Evolutionary conservation across 441 rosid genomes (phyloP), one percentile per base, ranked within the genome.

Genomic region (Eutrema salsugineum): DNA sequence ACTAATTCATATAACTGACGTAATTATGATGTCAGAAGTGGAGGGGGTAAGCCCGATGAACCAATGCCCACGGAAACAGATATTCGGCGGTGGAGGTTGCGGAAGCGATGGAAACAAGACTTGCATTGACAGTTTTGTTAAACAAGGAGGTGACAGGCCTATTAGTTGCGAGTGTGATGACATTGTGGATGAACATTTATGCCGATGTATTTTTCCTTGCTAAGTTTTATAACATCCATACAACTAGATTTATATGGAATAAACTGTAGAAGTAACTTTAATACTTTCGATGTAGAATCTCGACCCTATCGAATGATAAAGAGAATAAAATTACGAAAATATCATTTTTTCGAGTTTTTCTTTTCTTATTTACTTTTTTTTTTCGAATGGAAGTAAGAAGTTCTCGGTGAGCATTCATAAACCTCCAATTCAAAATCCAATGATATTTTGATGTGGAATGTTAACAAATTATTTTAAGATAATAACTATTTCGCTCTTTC

Each of bases 81-180:
- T 58, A 58, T 58, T 58, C 28, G 43, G 27, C 38, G 59, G 59
- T 20, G 47, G 63, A 36, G 47, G 63, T 36, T 58, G 63, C 33
- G 32, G 47, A 12, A 12, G 32, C 11, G 46, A 58, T 32, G 72
- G 54, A 67, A 67, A 55, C 72, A 43, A 68, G 20, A 68, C 54
- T 1, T 68, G 63, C 63, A 55, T 42, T 42, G 12, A 55, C 3
- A 17, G 15, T 8, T 68, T 68, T 68, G 35, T 30, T 42, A 42
- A 68, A 15, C 28, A 55, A 44, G 42, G 51, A 40, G n/a, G 51
- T 28, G 53, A 14, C 8, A 50, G 16, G 36, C 63, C 71, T 3
- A 12, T 16, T 12, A 54, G 42, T 55, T 67, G 72, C 8, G 53
- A 39, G 24, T 67, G 71, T 67, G 71, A 67, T 19, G 51, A 54